A percentile compares a stretch with the other conserved stretches of the same genome.
Evolutionary conservation across 345 rosid species (phyloP).

Genomic region (Melaleuca quinquenervia): DNA sequence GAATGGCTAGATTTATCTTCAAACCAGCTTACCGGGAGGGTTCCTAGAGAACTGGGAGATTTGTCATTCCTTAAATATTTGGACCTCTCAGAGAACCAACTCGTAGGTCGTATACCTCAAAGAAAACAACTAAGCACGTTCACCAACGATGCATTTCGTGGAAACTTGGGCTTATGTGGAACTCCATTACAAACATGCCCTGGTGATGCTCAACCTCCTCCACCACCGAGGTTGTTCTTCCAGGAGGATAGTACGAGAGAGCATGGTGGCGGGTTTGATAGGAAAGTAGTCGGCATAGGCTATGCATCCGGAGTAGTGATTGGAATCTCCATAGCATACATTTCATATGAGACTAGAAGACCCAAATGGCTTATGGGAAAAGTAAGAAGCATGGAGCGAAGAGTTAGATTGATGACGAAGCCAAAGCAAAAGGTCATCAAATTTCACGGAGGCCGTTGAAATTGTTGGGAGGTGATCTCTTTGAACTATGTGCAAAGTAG

Average conservation of each 20-base stretch:
- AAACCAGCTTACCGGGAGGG: not conserved
- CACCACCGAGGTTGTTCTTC: not conserved
- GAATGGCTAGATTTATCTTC: not conserved
- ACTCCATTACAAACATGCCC: not conserved
- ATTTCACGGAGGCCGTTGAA: not conserved
- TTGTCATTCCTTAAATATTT: not conserved
- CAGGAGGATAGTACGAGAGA: not conserved
- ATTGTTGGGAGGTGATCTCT: not conserved
- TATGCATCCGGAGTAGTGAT: not conserved
- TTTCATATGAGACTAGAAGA: not conserved
- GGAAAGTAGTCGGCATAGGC: not conserved
- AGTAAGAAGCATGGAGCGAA: not conserved
- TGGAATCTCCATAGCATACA: not conserved
- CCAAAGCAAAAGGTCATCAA: not conserved
- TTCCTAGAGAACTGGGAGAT: not conserved
- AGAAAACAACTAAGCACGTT: not conserved
- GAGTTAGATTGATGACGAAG: not conserved
- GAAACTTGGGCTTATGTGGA: not conserved
- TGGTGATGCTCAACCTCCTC: not conserved
- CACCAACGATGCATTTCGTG: not conserved
- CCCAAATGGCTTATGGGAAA: not conserved
- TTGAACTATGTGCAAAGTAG: not conserved
- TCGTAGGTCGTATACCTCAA: constrained; percentile 2
- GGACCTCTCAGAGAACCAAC: not conserved
- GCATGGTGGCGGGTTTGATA: not conserved